Evolutionary conservation across 352 stramenopile species (phyloP).

Genomic region (Pythium insidiosum): DNA sequence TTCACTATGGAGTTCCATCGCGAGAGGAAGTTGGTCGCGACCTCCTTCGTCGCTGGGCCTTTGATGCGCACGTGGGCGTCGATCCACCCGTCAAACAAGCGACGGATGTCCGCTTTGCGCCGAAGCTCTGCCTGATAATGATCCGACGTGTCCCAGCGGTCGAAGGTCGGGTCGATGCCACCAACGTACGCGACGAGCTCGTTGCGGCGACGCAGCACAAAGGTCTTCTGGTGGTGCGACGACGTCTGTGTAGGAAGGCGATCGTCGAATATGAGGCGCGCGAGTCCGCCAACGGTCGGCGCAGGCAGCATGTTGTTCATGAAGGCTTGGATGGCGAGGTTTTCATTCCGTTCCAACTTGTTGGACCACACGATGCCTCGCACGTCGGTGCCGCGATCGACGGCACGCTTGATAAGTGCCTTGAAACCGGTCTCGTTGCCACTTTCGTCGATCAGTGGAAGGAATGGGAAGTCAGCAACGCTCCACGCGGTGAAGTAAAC

Average conservation of each 20-base stretch:
- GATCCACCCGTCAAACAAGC: slow-evolving; percentile 38
- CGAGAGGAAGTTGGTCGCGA: slow-evolving; percentile 31
- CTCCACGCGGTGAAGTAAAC: slow-evolving; percentile 54
- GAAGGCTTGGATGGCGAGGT: slow-evolving; percentile 41
- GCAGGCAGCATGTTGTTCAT: slow-evolving; percentile 45
- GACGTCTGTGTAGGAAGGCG: too few species aligned
- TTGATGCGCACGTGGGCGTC: slow-evolving; percentile 37
- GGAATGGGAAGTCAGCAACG: slow-evolving; percentile 49
- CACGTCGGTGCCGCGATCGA: slow-evolving; percentile 31
- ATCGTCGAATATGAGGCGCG: slow-evolving; percentile 43
- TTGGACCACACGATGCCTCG: slow-evolving; percentile 60
- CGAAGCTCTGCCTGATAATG: slow-evolving; percentile 39
- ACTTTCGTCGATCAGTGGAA: slow-evolving; percentile 21
- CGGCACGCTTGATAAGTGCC: slow-evolving; percentile 19
- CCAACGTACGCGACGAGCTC: too few species aligned
- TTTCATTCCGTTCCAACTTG: slow-evolving; percentile 39
- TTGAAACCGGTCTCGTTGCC: slow-evolving; percentile 23
- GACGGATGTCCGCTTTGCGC: slow-evolving; percentile 15
- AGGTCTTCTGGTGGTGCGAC: too few species aligned
- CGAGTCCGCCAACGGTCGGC: slow-evolving; percentile 6
- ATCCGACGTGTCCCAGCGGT: slow-evolving; percentile 57
- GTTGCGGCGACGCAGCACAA: too few species aligned
- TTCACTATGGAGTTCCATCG: slow-evolving; percentile 34
- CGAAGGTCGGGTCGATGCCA: slow-evolving; percentile 43
- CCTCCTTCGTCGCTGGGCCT: too few species aligned